A percentile compares a stretch with the other conserved stretches of the same genome.
Evolutionary conservation across 2,329 filamentous ascomycete species (phyloP).

Genomic region (Talaromyces rugulosus): DNA sequence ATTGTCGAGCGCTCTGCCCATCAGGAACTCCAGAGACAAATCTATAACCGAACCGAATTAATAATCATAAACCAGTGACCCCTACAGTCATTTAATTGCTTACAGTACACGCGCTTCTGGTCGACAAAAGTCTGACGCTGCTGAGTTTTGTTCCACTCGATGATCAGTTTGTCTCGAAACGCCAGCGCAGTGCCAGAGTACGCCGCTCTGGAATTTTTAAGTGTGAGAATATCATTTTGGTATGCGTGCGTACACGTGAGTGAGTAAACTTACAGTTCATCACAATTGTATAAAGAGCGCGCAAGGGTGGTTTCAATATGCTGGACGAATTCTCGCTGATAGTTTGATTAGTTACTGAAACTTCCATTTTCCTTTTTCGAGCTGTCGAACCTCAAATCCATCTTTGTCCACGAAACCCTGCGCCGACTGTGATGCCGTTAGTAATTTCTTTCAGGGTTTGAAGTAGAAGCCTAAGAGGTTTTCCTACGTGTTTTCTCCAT

Average conservation of each 20-base stretch:
- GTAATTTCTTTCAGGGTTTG: not conserved
- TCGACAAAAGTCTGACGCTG: slow-evolving; percentile 89
- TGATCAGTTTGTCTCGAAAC: slow-evolving; percentile 85
- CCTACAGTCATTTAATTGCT: slow-evolving; percentile 16
- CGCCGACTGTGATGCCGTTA: slow-evolving; percentile 46
- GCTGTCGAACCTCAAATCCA: slow-evolving; percentile 59
- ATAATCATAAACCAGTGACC: not conserved
- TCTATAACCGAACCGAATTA: slow-evolving; percentile 43
- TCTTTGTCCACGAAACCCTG: slow-evolving; percentile 72
- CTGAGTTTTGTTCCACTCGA: slow-evolving; percentile 98
- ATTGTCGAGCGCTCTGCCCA: slow-evolving; percentile 95
- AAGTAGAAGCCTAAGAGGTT: not conserved
- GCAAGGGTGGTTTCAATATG: slow-evolving; percentile 97
- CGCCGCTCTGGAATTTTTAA: slow-evolving; percentile 56
- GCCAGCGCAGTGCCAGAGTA: slow-evolving; percentile 89
- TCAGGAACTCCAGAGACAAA: slow-evolving; percentile 93
- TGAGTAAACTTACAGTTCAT: slow-evolving; percentile 59
- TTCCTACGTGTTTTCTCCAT: slow-evolving; percentile 58
- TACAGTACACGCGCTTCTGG: slow-evolving; percentile 89
- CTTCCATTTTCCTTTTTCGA: not conserved
- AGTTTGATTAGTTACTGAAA: not conserved
- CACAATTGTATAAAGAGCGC: slow-evolving; percentile 95
- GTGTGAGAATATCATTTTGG: slow-evolving; percentile 3
- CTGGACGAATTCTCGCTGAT: slow-evolving; percentile 74
- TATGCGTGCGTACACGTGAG: not conserved